Evolutionary conservation across 306 rosid genomes (phyloP).

Genomic region (Trichosanthes truncata): DNA sequence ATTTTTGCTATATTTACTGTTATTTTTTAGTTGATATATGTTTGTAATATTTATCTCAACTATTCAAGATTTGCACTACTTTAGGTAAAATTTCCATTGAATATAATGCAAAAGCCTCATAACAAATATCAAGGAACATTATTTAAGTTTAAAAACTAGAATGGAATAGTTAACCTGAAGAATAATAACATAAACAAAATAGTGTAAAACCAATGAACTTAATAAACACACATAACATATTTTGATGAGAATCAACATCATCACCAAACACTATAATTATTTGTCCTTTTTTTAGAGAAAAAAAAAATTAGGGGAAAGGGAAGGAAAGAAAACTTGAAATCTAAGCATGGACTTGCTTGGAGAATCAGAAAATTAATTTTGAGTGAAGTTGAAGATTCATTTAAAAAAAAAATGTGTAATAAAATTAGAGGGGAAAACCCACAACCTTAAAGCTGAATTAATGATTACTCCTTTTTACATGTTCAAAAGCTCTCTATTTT

Average conservation of each 20-base stretch:
- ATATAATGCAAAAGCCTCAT: no score
- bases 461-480: background rate
- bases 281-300: background rate
- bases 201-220: background rate
- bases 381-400: background rate
- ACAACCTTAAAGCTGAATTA: background rate
- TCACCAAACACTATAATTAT: background rate
- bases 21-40: no score
- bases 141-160: no score
- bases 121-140: no score
- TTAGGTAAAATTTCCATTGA: no score
- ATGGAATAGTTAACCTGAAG: no score
- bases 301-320: background rate
- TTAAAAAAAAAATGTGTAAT: background rate
- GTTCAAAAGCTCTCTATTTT: background rate
- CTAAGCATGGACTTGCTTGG: background rate
- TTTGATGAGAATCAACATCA: background rate
- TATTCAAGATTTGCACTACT: no score
- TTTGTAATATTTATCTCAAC: no score
- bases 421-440: background rate
- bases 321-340: background rate
- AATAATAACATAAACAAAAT: background rate
- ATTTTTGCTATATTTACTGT: no score
- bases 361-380: background rate
- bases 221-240: background rate